Evolutionary conservation across 805 yeast species (phyloP).

Genomic region (Candida gorgasii): DNA sequence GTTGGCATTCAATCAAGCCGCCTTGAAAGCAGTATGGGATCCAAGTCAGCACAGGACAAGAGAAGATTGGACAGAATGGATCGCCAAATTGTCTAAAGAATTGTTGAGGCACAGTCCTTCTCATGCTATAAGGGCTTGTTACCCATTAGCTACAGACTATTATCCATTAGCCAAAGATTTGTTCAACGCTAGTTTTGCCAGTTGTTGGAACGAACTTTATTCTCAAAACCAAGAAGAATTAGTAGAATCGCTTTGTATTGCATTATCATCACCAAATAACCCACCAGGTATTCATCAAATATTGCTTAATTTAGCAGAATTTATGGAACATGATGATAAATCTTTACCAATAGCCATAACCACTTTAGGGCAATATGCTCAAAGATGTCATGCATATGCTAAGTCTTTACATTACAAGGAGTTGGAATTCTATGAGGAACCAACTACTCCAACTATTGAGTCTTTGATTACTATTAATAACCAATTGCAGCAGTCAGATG

Average conservation of each 20-base stretch:
- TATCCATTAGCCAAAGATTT: slow-evolving; percentile 86
- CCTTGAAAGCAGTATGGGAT: slow-evolving; percentile 86
- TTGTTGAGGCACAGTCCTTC: slow-evolving; percentile 90
- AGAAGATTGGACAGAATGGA: slow-evolving; percentile 99
- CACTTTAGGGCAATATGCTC: slow-evolving; percentile 89
- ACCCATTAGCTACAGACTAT: slow-evolving; percentile 82
- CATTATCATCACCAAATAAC: slow-evolving; percentile 84
- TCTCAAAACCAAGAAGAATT: slow-evolving; percentile 88
- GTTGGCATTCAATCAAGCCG: slow-evolving; percentile 65
- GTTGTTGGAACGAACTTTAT: slow-evolving; percentile 92
- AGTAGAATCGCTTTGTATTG: slow-evolving; percentile 80
- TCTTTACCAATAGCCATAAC: slow-evolving; percentile 90
- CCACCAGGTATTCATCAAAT: slow-evolving; percentile 96
- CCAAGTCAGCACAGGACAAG: slow-evolving; percentile 83
- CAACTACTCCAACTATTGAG: slow-evolving; percentile 88
- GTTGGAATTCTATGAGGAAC: slow-evolving; percentile 89
- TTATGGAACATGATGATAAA: slow-evolving; percentile 96
- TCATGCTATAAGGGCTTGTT: slow-evolving; percentile 90
- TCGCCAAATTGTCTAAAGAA: slow-evolving; percentile 80
- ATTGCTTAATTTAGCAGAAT: slow-evolving; percentile 85
- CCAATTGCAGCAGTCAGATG: slow-evolving; percentile 93
- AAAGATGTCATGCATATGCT: slow-evolving; percentile 95
- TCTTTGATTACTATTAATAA: slow-evolving; percentile 89
- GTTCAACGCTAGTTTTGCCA: slow-evolving; percentile 91
- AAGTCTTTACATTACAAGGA: slow-evolving; percentile 96